phyloP scores from a whole-genome alignment of 2,329 filamentous ascomycete species.

The Alternaria postmessia region DNA sequence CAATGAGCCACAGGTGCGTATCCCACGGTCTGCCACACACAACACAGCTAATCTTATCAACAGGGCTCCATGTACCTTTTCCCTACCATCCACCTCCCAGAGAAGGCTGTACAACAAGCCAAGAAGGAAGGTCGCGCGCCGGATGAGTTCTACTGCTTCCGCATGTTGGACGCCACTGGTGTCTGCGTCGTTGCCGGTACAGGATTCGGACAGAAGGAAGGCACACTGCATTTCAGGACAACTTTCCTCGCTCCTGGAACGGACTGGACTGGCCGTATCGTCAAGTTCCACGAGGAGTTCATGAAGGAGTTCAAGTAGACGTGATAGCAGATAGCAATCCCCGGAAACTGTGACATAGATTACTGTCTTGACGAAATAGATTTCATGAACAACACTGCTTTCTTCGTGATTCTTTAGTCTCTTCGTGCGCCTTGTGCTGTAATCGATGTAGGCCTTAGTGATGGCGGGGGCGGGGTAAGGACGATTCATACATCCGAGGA shows the following conservation, averaged over 20 bases:
- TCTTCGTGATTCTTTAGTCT: background rate
- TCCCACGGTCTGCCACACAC: constrained; percentile 3
- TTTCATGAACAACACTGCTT: background rate
- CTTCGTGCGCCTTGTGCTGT: background rate
- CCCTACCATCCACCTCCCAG: constrained; percentile 84
- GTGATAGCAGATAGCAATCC: too few species aligned
- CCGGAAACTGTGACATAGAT: background rate
- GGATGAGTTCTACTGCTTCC: constrained; percentile 95
- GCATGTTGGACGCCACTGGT: constrained; percentile 89
- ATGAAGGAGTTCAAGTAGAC: constrained; percentile 75
- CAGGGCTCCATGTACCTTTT: constrained; percentile 97
- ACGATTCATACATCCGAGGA: constrained; percentile 1
- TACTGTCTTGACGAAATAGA: background rate
- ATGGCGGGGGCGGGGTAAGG: constrained; percentile 8
- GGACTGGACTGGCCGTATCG: constrained; percentile 87
- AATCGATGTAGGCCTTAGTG: background rate
- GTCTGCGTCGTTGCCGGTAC: constrained; percentile 92
- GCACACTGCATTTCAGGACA: constrained; percentile 91
- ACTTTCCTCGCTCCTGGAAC: constrained; percentile 97
- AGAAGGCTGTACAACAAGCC: constrained; percentile 79
- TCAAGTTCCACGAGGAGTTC: constrained; percentile 90
- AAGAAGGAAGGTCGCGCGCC: constrained; percentile 73
- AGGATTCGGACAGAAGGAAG: constrained; percentile 93
- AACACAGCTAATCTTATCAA: background rate
- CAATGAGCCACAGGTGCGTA: constrained; percentile 73